Conservation (phyloP, 352 stramenopile genomes). For the Phytopythium boreale region DNA sequence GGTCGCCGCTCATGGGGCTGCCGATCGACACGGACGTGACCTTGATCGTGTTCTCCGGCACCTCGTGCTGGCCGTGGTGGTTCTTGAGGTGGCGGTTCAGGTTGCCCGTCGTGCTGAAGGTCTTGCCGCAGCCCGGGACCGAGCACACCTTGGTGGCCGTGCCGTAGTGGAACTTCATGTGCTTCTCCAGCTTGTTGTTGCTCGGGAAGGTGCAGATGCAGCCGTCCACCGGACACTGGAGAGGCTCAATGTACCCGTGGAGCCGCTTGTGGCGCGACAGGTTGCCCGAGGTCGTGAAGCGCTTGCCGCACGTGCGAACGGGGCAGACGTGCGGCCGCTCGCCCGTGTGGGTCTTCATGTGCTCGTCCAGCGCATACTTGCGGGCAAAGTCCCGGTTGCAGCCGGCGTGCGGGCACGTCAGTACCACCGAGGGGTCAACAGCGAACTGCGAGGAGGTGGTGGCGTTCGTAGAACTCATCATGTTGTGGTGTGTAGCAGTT, state of each 20-base stretch:
- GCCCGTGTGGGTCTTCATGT: constrained; percentile 30
- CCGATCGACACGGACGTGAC: constrained; percentile 3
- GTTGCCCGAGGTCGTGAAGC: constrained; percentile 39
- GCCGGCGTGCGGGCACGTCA: constrained; percentile 17
- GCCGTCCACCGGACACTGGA: constrained; percentile 9
- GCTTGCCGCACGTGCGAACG: constrained; percentile 26
- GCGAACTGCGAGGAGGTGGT: not conserved
- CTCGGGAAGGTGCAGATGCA: constrained; percentile 17
- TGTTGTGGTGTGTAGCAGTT: not conserved
- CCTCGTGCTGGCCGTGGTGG: constrained; percentile 14
- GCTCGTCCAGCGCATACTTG: constrained; percentile 29
- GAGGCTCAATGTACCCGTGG: constrained; percentile 22
- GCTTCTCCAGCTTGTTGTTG: constrained; percentile 21
- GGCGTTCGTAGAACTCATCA: constrained; percentile 6
- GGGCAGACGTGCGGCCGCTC: constrained; percentile 28
- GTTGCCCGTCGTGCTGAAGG: constrained; percentile 48
- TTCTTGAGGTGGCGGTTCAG: constrained; percentile 33
- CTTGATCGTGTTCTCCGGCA: constrained; percentile 4
- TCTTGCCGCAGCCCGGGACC: constrained; percentile 32
- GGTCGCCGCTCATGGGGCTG: constrained; percentile 24
- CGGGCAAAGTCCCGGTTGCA: constrained; percentile 18
- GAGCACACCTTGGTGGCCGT: constrained; percentile 20
- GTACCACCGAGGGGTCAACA: not conserved
- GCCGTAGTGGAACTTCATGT: constrained; percentile 34
- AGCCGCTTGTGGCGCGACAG: constrained; percentile 34